Evolutionary conservation across 192 early-diverging fungal species (phyloP), one percentile per base, ranked within the genome.

Genomic region (Entomortierella chlamydospora): DNA sequence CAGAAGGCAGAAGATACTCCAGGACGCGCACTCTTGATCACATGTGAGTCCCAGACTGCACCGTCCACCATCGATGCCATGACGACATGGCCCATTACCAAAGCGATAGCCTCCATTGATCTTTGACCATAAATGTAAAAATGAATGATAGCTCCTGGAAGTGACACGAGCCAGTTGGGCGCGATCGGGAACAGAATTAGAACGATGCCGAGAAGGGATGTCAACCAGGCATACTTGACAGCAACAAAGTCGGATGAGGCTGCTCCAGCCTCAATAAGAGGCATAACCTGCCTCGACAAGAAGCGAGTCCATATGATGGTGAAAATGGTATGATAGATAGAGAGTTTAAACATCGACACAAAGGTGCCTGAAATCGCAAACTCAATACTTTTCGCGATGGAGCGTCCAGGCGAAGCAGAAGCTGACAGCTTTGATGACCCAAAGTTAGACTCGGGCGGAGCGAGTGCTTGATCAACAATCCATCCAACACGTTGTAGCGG

Each of bases 31-130:
- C n/a, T 70, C 63, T 61, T 64, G 57, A 79, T 68, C 29, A 79
- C 76, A 55, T 79, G 76, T 13, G 76, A 70, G 41, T 79, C 76
- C 76, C 76, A 79, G 18, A 79, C 57, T 25, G 68, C 57, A 18
- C 76, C 76, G 61, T 79, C 76, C 18, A 79, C 62, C 37, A 79
- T 34, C 8, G 37, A 45, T 9, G 68, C 18, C 33, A 79, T 31
- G 1, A 70, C 25, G 6, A 79, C 15, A 53, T 79, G 76, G 9
- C 68, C 76, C 22, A 70, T 43, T n/a, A 58, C 76, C 76, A 79
- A 65, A 2, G 62, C 67, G 29, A 79, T 41, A 8, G 76, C 76
- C 43, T 79, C 76, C 22, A 59, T 49, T 9, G 68, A 33, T 55
- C 76, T 42, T 39, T 70, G 62, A 15, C 76, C 76, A 43, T 70